Evolutionary conservation across 768 basidiomycete species (phyloP).

Genomic region (Trametes meyenii): DNA sequence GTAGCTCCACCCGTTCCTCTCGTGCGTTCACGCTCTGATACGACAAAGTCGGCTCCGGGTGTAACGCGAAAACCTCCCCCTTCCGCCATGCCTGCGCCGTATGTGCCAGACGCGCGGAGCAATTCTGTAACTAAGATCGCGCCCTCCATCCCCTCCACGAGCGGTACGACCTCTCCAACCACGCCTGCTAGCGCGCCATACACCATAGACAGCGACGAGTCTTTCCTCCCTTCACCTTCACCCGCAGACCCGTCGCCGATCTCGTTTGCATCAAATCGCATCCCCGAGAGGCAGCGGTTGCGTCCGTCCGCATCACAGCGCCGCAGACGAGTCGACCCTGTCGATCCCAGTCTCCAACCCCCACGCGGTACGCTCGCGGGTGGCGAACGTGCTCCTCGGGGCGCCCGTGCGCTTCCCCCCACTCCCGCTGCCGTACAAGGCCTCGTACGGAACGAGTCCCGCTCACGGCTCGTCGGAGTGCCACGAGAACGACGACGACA

Average conservation of each 20-base stretch:
- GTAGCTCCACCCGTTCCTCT: neutral
- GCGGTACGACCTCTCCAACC: neutral
- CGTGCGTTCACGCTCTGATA: slow-evolving; percentile 7
- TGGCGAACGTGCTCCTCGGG: neutral
- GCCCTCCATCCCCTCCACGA: neutral
- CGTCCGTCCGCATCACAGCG: neutral
- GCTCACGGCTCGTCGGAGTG: neutral
- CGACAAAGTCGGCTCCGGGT: neutral
- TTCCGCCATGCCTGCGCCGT: neutral
- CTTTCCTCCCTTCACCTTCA: slow-evolving; percentile 14
- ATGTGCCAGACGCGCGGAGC: neutral
- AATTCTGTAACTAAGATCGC: neutral
- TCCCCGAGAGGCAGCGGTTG: neutral
- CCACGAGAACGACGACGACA: neutral
- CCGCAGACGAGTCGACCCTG: slow-evolving; percentile 18
- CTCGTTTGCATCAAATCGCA: neutral
- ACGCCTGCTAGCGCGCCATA: neutral
- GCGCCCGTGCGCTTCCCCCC: neutral
- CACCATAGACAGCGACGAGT: slow-evolving; percentile 13
- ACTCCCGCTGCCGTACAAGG: neutral
- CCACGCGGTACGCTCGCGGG: neutral
- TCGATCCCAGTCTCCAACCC: slow-evolving; percentile 15
- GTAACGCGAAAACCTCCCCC: neutral
- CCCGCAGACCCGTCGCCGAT: slow-evolving; percentile 11
- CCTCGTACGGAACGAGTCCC: neutral